A percentile compares a stretch with the other conserved stretches of the same genome.
Conservation (phyloP, 768 basidiomycete species). For the Lentinula sp. region DNA sequence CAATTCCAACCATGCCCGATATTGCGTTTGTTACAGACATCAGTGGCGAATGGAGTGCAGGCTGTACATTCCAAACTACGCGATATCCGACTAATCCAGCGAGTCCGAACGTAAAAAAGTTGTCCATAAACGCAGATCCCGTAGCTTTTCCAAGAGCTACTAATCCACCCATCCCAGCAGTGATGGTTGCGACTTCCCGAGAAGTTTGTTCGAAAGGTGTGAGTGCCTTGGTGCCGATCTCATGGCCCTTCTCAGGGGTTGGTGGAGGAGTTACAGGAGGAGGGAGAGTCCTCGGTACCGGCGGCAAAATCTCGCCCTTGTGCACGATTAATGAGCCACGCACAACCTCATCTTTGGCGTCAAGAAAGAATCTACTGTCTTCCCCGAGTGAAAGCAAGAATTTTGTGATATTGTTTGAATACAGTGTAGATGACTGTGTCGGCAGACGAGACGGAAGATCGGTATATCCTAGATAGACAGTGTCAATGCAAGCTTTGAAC, state of each 20-base stretch:
- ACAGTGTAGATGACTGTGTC: constrained; percentile 83
- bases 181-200: constrained; percentile 67
- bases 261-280: constrained; percentile 51
- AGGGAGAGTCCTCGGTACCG: constrained; percentile 63
- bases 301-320: constrained; percentile 57
- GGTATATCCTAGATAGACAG: constrained; percentile 52
- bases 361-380: constrained; percentile 54
- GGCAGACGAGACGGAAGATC: constrained; percentile 86
- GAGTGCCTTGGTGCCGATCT: constrained; percentile 49
- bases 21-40: constrained; percentile 92
- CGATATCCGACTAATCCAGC: constrained; percentile 84
- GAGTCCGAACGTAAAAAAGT: constrained; percentile 84
- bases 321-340: constrained; percentile 75
- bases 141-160: constrained; percentile 76
- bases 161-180: constrained; percentile 68
- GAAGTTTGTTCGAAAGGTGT: constrained; percentile 84
- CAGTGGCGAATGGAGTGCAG: constrained; percentile 82
- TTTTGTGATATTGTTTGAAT: constrained; percentile 89
- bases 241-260: constrained; percentile 37
- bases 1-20: constrained; percentile 77
- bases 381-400: constrained; percentile 74
- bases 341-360: constrained; percentile 80
- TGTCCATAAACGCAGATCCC: constrained; percentile 79
- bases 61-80: constrained; percentile 86
- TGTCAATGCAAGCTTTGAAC: background rate